Percentiles rank a stretch among this genome's conserved stretches.
These are phyloP conservation scores for Tricladium varicosporioides DNA, from an alignment of 2,329 filamentous ascomycete genomes.

Conservation along the genomic window DNA sequence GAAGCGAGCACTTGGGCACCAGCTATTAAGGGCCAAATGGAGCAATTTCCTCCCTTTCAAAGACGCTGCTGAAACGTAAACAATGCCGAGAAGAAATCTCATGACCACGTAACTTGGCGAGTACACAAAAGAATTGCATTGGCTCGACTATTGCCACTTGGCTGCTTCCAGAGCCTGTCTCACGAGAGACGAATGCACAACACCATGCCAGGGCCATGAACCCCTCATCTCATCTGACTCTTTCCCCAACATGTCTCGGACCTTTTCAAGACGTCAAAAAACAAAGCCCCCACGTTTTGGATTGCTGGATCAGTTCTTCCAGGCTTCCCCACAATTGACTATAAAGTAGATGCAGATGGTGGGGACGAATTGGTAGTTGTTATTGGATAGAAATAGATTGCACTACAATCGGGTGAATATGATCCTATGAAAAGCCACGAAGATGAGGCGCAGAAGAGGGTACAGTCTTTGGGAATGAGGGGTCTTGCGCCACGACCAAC, in stretches of 20 bases:
- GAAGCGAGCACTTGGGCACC: too few relatives aligned
- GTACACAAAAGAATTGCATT: too few relatives aligned
- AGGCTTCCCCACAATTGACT: slow-evolving; percentile 18
- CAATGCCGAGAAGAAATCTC: too few relatives aligned
- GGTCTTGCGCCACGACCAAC: neutral
- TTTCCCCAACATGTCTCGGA: neutral
- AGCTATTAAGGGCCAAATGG: too few relatives aligned
- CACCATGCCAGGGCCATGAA: too few relatives aligned
- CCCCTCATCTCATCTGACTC: too few relatives aligned
- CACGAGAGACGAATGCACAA: too few relatives aligned
- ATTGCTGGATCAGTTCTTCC: neutral
- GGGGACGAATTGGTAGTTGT: slow-evolving; percentile 2
- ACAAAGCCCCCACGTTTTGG: neutral
- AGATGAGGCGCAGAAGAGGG: slow-evolving; percentile 15
- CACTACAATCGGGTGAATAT: slow-evolving; percentile 13
- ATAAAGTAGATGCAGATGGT: slow-evolving; percentile 11
- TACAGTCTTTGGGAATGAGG: neutral
- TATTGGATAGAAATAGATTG: slow-evolving; percentile 4
- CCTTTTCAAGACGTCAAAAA: neutral
- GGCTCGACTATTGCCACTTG: too few relatives aligned
- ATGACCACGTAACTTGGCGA: too few relatives aligned
- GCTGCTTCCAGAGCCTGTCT: too few relatives aligned
- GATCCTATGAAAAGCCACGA: slow-evolving; percentile 13
- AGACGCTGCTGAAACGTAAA: too few relatives aligned
- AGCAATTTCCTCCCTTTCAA: too few relatives aligned